These are phyloP conservation scores for Clitoria ternatea DNA, from an alignment of 306 rosid species.

Conservation along the genomic window DNA sequence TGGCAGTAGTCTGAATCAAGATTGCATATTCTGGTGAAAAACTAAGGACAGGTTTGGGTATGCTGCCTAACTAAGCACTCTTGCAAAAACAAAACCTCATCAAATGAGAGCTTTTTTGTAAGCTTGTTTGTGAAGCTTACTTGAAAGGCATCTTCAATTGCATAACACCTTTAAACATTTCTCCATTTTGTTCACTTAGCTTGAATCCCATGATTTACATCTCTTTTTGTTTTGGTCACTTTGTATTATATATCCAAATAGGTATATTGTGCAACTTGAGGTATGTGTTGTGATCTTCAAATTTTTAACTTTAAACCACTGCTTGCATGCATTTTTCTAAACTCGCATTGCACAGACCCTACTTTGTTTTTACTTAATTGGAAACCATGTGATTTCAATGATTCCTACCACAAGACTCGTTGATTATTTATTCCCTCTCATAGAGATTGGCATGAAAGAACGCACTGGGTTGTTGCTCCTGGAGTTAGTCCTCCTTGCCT, in stretches of 20 bases:
- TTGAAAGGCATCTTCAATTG: neutral
- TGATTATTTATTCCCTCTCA: neutral
- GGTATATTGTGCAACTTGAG: neutral
- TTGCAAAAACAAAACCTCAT: neutral
- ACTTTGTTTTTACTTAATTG: neutral
- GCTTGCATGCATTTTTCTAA: neutral
- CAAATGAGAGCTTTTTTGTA: neutral
- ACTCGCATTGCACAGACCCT: neutral
- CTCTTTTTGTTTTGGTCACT: neutral
- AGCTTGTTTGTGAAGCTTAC: neutral
- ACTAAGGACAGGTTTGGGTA: neutral
- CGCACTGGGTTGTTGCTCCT: neutral
- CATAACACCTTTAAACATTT: neutral
- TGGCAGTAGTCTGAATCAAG: slow-evolving; percentile 6
- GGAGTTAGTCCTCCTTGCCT: neutral
- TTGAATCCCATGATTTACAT: neutral
- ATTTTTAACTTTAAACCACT: neutral
- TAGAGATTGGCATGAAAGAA: neutral
- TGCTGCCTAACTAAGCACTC: neutral
- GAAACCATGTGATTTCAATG: neutral
- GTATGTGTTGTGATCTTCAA: neutral
- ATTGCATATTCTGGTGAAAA: neutral
- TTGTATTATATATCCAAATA: neutral
- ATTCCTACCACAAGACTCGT: neutral
- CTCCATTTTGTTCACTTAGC: neutral